These are phyloP conservation scores for Rickenella mellea DNA, from an alignment of 768 basidiomycete genomes.

Conservation along the genomic window DNA sequence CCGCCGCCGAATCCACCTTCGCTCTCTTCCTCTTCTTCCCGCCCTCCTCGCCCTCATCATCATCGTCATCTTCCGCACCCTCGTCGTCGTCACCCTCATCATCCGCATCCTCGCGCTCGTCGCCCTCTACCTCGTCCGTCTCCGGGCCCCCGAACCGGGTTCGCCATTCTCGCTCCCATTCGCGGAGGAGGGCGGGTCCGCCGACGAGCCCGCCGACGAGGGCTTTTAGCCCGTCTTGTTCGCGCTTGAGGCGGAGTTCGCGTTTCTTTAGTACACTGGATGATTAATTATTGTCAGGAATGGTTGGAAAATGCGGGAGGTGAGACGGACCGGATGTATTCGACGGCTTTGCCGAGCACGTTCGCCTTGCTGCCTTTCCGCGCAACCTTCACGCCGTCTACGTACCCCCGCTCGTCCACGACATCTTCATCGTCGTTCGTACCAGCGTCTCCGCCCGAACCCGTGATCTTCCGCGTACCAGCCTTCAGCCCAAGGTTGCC, in stretches of 20 bases:
- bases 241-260: conserved; percentile 59
- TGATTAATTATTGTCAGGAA: conserved; percentile 4
- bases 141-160: conserved; percentile 70
- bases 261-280: conserved; percentile 69
- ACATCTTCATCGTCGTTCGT: conserved; percentile 28
- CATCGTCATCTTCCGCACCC: conserved; percentile 27
- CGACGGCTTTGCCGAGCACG: conserved; percentile 82
- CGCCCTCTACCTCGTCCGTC: conserved; percentile 42
- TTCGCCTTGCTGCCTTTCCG: conserved; percentile 88
- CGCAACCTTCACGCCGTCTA: conserved; percentile 88
- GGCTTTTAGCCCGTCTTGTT: conserved; percentile 65
- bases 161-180: conserved; percentile 73
- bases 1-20: conserved; percentile 12
- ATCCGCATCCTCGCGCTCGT: conserved; percentile 7
- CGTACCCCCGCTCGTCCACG: conserved; percentile 77
- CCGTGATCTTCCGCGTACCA: conserved; percentile 11
- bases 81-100: conserved; percentile 20
- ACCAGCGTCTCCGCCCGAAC: conserved; percentile 1
- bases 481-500: conserved; percentile 27
- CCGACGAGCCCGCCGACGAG: conserved; percentile 66
- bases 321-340: conserved; percentile 60
- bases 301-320: neutral
- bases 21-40: conserved; percentile 54
- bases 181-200: conserved; percentile 56
- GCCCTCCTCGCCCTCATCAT: conserved; percentile 33